These are phyloP conservation scores for Backusella tarrabulga DNA, from an alignment of 192 early-diverging fungal genomes.

Conservation along the genomic window DNA sequence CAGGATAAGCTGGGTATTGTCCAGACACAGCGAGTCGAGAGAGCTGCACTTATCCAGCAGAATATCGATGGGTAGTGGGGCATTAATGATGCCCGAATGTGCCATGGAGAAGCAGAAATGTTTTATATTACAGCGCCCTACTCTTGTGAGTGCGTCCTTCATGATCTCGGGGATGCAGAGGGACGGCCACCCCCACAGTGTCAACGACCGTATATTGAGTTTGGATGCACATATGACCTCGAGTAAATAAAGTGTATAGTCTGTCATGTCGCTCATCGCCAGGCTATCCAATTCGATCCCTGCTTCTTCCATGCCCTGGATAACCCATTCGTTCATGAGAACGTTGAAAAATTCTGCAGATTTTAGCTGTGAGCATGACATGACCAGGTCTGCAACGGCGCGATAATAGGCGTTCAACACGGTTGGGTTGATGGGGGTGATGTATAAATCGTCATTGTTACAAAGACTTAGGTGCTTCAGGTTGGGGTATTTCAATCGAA, in stretches of 20 bases:
- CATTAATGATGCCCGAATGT: neutral
- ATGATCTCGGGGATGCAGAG: neutral
- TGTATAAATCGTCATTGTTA: neutral
- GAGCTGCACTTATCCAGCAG: neutral
- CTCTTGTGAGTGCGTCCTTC: neutral
- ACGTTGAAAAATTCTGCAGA: neutral
- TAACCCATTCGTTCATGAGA: neutral
- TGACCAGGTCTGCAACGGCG: neutral
- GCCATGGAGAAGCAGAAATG: neutral
- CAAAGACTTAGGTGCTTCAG: neutral
- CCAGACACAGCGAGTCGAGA: neutral
- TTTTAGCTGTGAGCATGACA: neutral
- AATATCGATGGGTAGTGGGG: neutral
- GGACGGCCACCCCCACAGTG: conserved; percentile 12
- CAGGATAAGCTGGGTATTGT: neutral
- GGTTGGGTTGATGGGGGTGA: too few relatives aligned
- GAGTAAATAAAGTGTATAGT: neutral
- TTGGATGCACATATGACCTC: neutral
- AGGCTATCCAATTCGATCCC: neutral
- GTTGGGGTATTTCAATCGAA: neutral
- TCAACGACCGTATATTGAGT: neutral
- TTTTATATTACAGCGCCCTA: neutral
- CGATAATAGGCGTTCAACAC: neutral
- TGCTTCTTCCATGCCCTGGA: neutral
- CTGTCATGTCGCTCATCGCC: conserved; percentile 3